Evolutionary conservation across 2,329 filamentous ascomycete genomes (phyloP), one percentile per base, ranked within the genome.

Genomic region (Cryphonectria carpinicola): DNA sequence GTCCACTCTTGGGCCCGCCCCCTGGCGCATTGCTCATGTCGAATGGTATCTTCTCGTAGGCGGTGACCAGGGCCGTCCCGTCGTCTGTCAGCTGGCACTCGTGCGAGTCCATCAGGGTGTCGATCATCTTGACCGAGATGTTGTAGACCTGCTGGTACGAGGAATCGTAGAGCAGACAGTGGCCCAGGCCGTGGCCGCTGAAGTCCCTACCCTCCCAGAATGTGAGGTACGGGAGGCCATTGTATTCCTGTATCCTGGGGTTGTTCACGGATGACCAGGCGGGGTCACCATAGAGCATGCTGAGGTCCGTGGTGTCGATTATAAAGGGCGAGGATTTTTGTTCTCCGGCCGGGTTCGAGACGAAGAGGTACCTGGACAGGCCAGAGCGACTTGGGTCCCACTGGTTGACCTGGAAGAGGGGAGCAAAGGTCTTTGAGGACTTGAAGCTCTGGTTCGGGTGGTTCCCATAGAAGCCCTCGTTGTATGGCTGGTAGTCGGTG

Each of bases 41-140:
- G n/a, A 71, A 75, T 25, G 72, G 65, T 17, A 71, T 75, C 46
- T 73, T 72, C n/a, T 80, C 76, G 70, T 82, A 83, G 69, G 56
- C 78, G 74, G 77, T 79, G 71, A 84, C 79, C 39, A 84, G 74
- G 2, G 81, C 82, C 1, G 82, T 84, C 14, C 77, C 79, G 62
- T 81, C 74, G 1, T 78, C 70, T 13, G 82, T 83, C 66, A 84
- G 77, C 28, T 77, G 77, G 67, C 84, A 82, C 69, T 83, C 81
- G 71, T 84, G 82, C 2, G 72, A 67, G 63, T 74, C 73, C 56
- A 65, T 65, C 35, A 63, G 61, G 56, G 68, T 72, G 68, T 71
- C 66, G 66, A 72, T 68, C 69, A 69, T 71, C 35, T 72, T 71
- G 63, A 69, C 46, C 14, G 71, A 72, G 54, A 72, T 64, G 49